Conservation (phyloP, 1,139 yeast species). For the Debaryomyces udenii region DNA sequence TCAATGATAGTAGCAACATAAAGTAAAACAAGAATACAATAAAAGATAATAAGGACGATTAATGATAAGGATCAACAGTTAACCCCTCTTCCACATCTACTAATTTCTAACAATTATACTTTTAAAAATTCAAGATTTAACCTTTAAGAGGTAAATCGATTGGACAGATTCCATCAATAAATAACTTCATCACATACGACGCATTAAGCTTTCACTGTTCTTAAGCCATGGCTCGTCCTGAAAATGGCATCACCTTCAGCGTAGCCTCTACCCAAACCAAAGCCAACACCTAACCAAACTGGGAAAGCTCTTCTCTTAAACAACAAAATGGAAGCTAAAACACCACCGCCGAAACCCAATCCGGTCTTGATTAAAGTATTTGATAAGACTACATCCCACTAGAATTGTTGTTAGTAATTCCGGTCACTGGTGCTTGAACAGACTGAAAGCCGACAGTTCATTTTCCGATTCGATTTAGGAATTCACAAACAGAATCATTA, state of each 20-base stretch:
- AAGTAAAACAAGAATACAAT: slow-evolving; percentile 5
- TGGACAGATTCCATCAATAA: slow-evolving; percentile 4
- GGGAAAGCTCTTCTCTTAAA: slow-evolving; percentile 96
- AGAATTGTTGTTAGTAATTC: slow-evolving; percentile 17
- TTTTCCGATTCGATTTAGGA: no score
- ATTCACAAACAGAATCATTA: no score
- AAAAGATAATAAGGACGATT: slow-evolving; percentile 2
- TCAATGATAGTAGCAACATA: background rate
- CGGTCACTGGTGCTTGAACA: no score
- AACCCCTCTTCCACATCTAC: slow-evolving; percentile 7
- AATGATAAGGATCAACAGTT: slow-evolving; percentile 1
- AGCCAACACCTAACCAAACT: slow-evolving; percentile 94
- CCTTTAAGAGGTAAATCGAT: background rate
- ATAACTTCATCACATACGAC: slow-evolving; percentile 1
- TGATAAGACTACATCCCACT: slow-evolving; percentile 97
- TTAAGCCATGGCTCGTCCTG: slow-evolving; percentile 75
- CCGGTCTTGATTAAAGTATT: slow-evolving; percentile 95
- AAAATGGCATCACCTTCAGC: slow-evolving; percentile 98
- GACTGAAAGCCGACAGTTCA: no score
- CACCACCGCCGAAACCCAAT: slow-evolving; percentile 97
- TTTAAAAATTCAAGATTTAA: slow-evolving; percentile 3
- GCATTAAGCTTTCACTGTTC: slow-evolving; percentile 64
- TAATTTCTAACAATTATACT: slow-evolving; percentile 7
- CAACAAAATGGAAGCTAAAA: slow-evolving; percentile 84
- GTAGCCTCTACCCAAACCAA: slow-evolving; percentile 96